These are phyloP conservation scores for Aphanomyces euteiches DNA, from an alignment of 352 stramenopile species.

Conservation along the genomic window DNA sequence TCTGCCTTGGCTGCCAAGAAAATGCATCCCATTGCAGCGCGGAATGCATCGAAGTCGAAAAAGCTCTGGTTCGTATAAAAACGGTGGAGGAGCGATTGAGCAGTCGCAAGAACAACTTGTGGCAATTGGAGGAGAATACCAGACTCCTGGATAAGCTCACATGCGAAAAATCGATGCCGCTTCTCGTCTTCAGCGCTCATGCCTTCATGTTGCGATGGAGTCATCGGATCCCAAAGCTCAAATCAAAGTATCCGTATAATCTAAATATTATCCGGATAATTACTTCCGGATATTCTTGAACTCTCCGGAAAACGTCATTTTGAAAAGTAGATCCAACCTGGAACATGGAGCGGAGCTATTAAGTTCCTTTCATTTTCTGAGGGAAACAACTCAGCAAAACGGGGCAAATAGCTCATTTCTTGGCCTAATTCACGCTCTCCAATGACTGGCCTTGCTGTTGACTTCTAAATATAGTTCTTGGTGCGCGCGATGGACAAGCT, in stretches of 20 bases:
- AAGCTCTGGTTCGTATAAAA: constrained; percentile 88
- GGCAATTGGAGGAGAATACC: constrained; percentile 81
- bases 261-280: background rate
- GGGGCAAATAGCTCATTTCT: too few species aligned
- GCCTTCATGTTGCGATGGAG: constrained; percentile 53
- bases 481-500: background rate
- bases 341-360: too few species aligned
- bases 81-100: constrained; percentile 86
- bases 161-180: constrained; percentile 80
- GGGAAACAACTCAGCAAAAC: too few species aligned
- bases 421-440: too few species aligned
- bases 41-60: constrained; percentile 86
- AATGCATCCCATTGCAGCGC: constrained; percentile 79
- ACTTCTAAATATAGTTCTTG: constrained; percentile 8
- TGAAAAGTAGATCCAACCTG: too few species aligned
- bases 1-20: constrained; percentile 89
- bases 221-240: background rate
- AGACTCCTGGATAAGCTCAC: constrained; percentile 88
- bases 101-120: constrained; percentile 87
- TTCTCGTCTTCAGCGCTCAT: constrained; percentile 38
- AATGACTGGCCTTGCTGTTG: background rate
- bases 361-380: too few species aligned
- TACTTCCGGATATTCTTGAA: background rate
- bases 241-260: background rate
- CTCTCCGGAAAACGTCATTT: background rate